Evolutionary conservation across 1,284 basidiomycete genomes (phyloP), one percentile per base, ranked within the genome.

Genomic region (Irpex sp.): DNA sequence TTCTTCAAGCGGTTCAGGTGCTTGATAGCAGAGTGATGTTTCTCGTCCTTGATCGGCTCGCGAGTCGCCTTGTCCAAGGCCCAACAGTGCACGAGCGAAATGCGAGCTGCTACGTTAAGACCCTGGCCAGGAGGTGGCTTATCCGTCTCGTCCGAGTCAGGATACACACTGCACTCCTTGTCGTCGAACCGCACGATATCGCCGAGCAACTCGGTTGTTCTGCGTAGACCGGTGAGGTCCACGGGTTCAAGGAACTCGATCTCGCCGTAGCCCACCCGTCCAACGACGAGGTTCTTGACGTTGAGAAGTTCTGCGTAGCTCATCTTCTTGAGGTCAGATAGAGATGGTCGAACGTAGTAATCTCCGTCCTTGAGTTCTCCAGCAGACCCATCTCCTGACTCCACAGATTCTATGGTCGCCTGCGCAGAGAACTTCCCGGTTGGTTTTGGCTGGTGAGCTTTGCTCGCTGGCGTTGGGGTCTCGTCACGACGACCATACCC

Each of bases 151-250:
- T 89, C 88, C 62, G 86, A 88, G 67, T 97, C 94, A 1, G 95
- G 95, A 75, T 99, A 99, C 57, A 99, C 95, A 62, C 87, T 89
- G 70, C 93, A 93, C 74, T 97, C 94, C 78, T 93, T 93, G 73
- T 94, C 89, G 63, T 95, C 92, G 72, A 99, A 95, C 59, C 90
- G 84, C 47, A 99, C 87, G 65, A 95, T 83, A 61, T 89, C 87
- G n/a, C 96, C 97, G 4, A 95, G 81, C 36, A 99, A 83, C 61
- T 90, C 88, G 26, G 87, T 84, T 53, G 99, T 84, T 69, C 90
- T 91, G 17, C 88, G 80, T 58, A 98, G 80, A 21, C 89, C 88
- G 17, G 95, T 98, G 61, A 99, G 84, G 74, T 99, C 95, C 61
- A 99, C 97, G 0, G 94, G 88, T 64, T 95, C 89, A 54, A 95